phyloP scores from a whole-genome alignment of 176 grass and related monocot species.

The Triticum turgidum region DNA sequence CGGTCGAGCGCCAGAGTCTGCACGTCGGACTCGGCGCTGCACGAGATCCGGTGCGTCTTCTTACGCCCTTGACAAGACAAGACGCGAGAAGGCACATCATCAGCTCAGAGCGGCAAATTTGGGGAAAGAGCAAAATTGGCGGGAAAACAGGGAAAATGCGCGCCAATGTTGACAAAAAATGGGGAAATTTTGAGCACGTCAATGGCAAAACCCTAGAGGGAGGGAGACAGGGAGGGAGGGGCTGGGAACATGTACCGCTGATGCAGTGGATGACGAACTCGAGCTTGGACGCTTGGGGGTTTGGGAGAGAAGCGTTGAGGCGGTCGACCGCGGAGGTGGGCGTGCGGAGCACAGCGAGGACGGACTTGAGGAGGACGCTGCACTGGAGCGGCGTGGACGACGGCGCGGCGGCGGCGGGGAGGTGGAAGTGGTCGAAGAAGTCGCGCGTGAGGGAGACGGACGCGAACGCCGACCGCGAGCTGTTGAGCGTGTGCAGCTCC shows the following conservation, averaged over 20 bases:
- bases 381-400: conserved; percentile 64
- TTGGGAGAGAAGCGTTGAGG: conserved; percentile 47
- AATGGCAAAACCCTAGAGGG: conserved; percentile 4
- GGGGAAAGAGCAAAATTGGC: conserved; percentile 2
- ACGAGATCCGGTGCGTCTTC: conserved; percentile 85
- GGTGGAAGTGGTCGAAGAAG: conserved; percentile 68
- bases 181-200: neutral
- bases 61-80: conserved; percentile 48
- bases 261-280: conserved; percentile 74
- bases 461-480: conserved; percentile 83
- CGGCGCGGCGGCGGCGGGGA: conserved; percentile 27
- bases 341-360: conserved; percentile 77
- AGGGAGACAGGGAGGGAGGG: neutral
- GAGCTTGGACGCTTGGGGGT: conserved; percentile 71
- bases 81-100: neutral
- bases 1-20: conserved; percentile 72
- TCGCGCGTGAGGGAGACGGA: conserved; percentile 60
- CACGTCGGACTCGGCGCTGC: conserved; percentile 69
- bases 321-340: conserved; percentile 57
- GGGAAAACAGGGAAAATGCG: conserved; percentile 11
- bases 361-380: conserved; percentile 78
- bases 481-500: conserved; percentile 78
- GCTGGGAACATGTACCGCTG: conserved; percentile 45
- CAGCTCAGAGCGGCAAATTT: neutral
- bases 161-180: neutral